Evolutionary conservation across 2,329 filamentous ascomycete species (phyloP).

Genomic region (Sporothrix dimorphospora): DNA sequence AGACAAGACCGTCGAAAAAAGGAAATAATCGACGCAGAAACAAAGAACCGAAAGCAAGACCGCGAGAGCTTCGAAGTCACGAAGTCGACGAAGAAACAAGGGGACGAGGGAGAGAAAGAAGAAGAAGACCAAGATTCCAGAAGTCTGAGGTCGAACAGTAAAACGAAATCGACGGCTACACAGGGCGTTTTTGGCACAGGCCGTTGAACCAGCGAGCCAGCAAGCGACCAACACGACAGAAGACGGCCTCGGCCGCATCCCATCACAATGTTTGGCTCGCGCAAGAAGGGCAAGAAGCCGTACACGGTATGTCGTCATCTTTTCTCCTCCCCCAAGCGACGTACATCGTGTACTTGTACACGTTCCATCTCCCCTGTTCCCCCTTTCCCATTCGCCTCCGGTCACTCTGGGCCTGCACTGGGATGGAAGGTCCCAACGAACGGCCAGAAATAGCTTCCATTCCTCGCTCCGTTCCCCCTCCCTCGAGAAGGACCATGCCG

Average conservation of each 20-base stretch:
- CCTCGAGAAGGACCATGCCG: not conserved
- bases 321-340: conserved; percentile 33
- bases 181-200: not conserved
- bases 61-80: not conserved
- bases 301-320: conserved; percentile 51
- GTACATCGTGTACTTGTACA: conserved; percentile 9
- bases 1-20: not conserved
- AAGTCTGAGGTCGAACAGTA: not conserved
- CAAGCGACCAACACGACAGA: not conserved
- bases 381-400: not conserved
- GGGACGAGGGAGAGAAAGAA: not conserved
- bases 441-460: conserved; percentile 18
- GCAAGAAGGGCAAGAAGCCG: conserved; percentile 53
- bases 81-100: not conserved
- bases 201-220: not conserved
- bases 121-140: not conserved
- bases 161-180: not conserved
- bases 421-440: not conserved
- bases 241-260: conserved; percentile 18
- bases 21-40: conserved; percentile 8
- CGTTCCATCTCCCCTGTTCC: not conserved
- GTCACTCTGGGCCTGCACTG: not conserved
- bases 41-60: not conserved
- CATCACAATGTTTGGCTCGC: conserved; percentile 51
- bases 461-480: conserved; percentile 9